Evolutionary conservation across 805 yeast species (phyloP), one percentile per base, ranked within the genome.

Genomic region (Candida lessepsii): DNA sequence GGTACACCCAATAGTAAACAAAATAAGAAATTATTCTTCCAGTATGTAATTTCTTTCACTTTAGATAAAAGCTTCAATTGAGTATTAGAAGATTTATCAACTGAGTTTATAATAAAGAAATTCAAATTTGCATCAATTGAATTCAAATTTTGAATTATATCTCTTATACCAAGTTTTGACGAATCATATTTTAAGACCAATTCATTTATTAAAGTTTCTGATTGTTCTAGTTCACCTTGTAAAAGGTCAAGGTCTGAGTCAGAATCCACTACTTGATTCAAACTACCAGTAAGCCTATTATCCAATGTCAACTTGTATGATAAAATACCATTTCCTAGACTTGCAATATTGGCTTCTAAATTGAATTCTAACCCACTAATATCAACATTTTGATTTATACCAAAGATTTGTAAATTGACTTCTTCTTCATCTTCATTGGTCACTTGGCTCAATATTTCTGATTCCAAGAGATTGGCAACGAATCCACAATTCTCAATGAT

Each of bases 51-150:
- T 47, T 91, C 97, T 49, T 81, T 78, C 7, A 75, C 70, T 49
- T 86, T 80, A 1, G 86, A 71, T 20, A 93, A 66, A 1, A 85
- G 58, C 28, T 76, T 79, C 29, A 91, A 56, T 59, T 93, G 98
- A 3, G 84, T 70, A 3, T 78, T 60, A 16, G 67, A 55, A 9
- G 71, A 56, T 47, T 77, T 78, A 56, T 83, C 86, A 4, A 81
- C 55, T 9, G 73, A 65, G 47, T 68, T 68, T 41, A 61, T 46
- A 13, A 75, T 37, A 53, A 61, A 23, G 8, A 84, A 87, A 27
- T 73, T 75, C 42, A 80, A 73, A 1, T 82, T 82, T 9, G 67
- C 56, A 26, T 70, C 72, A 29, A 89, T 66, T 3, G 66, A 59
- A 33, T 65, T 58, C 30, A 69, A 47, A 1, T 54, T 54, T 9